Evolutionary conservation across 108 stramenopile genomes (phyloP).

Genomic region (Ochromonas danica): DNA sequence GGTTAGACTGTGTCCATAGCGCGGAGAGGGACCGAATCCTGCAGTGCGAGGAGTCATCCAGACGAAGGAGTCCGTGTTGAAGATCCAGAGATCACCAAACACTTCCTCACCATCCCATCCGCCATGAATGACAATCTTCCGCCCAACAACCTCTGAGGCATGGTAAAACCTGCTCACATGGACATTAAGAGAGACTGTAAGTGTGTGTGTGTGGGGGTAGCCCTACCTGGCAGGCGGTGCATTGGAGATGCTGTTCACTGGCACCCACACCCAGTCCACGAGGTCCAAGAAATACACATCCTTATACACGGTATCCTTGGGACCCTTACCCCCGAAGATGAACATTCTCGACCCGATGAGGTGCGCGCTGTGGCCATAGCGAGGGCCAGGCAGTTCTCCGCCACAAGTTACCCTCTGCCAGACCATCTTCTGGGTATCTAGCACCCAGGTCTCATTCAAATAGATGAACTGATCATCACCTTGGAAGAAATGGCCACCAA

Average conservation of each 20-base stretch:
- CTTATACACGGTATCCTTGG: conserved; percentile 48
- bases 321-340: conserved; percentile 61
- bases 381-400: conserved; percentile 51
- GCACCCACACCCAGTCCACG: conserved; percentile 61
- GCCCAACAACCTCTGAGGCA: conserved; percentile 56
- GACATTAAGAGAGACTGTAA: background rate
- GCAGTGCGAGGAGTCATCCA: conserved; percentile 55
- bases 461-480: conserved; percentile 52
- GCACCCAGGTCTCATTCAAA: conserved; percentile 57
- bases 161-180: conserved; percentile 52
- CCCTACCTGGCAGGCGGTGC: conserved; percentile 51
- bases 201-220: background rate
- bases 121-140: conserved; percentile 65
- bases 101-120: conserved; percentile 63
- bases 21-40: conserved; percentile 50
- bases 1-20: conserved; percentile 55
- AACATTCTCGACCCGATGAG: conserved; percentile 59
- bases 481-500: conserved; percentile 59
- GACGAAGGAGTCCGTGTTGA: conserved; percentile 60
- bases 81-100: conserved; percentile 66
- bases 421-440: conserved; percentile 56
- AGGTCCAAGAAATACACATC: conserved; percentile 64
- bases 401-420: conserved; percentile 60
- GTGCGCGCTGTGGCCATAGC: conserved; percentile 50
- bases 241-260: conserved; percentile 48